Percentiles rank a stretch among this genome's conserved stretches.
Conservation (phyloP, 805 yeast species). For the Spathaspora hagerdaliae region DNA sequence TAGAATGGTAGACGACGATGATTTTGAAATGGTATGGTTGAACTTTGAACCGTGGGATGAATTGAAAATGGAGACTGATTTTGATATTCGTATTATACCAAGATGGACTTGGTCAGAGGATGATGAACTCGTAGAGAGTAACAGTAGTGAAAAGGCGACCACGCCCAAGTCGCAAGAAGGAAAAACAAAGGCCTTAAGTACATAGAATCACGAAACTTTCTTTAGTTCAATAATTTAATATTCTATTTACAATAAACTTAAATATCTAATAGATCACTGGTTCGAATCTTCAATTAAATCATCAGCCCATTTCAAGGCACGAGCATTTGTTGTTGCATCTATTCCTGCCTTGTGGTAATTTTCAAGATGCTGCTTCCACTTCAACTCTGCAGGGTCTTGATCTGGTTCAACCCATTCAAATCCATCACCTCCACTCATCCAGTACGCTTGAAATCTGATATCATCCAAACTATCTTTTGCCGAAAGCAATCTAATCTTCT, state of each 20-base stretch:
- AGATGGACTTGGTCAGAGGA: not conserved
- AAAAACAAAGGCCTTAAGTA: too few species aligned
- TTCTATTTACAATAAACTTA: not conserved
- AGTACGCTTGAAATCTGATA: slow-evolving; percentile 68
- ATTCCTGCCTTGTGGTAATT: slow-evolving; percentile 19
- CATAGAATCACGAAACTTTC: too few species aligned
- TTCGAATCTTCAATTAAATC: slow-evolving; percentile 22
- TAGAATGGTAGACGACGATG: slow-evolving; percentile 35
- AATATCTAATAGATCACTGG: slow-evolving; percentile 3
- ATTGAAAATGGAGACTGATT: slow-evolving; percentile 33
- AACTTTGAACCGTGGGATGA: slow-evolving; percentile 46
- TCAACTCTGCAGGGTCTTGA: slow-evolving; percentile 76
- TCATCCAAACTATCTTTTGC: slow-evolving; percentile 60
- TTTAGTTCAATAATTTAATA: too few species aligned
- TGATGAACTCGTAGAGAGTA: not conserved
- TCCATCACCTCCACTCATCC: slow-evolving; percentile 85
- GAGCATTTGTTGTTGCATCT: slow-evolving; percentile 7
- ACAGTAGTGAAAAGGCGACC: too few species aligned
- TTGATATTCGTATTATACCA: slow-evolving; percentile 37
- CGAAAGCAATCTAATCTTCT: slow-evolving; percentile 35
- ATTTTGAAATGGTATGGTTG: slow-evolving; percentile 40
- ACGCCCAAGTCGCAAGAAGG: too few species aligned
- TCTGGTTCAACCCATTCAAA: slow-evolving; percentile 90
- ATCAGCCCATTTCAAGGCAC: slow-evolving; percentile 38
- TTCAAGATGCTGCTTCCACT: slow-evolving; percentile 33